Base-by-base conservation (phyloP, 2,329 filamentous ascomycete genomes). In the Hypomyces rosellus region DNA sequence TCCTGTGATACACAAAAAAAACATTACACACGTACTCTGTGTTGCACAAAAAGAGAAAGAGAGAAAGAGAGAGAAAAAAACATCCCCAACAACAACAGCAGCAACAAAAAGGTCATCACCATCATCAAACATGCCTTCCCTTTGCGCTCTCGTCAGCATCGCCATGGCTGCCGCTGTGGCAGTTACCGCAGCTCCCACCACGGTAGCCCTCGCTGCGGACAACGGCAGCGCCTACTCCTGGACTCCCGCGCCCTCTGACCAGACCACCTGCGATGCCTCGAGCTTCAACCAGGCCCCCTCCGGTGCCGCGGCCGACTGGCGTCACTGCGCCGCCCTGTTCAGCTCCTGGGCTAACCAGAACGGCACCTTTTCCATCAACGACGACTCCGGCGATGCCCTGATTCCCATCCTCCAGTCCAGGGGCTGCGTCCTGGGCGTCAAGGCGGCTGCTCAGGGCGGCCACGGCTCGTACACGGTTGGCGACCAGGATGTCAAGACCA, bases 301-400 rank as follows among this genome's bases (percentile, higher is more conserved):
- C 42, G 48, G 48, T 25, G 52, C 52, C 18, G 57, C 61, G 25
- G 65, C 64, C 45, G 52, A 65, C 54, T 67, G 62, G 58, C 54
- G 56, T 14, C 56, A 61, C 46, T 67, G 65, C 36, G 63, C 63
- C 16, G 59, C 63, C 4, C 59, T 67, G 3, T 62, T 61, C 50
- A 66, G 63, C 45, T 50, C 54, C 2, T 67, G 64, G 59, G 55
- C 56, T 3, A 52, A 52, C 12, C 50, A 55, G 36, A 67, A 65
- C 38, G 65, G 65, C n/a, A 65, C 60, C 13, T 67, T 67, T 41
- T 49, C 44, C 45, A 47, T 67, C 46, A 50, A 48, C 15, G 34
- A 46, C n/a, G 51, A 49, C 22, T 54, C 57, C 22, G 53, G 41
- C 22, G 41, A 16, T 5, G 53, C 47, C 3, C 59, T 56, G 18